Base-by-base conservation (phyloP, 257 asterid species). In the Rubia yunnanensis region DNA sequence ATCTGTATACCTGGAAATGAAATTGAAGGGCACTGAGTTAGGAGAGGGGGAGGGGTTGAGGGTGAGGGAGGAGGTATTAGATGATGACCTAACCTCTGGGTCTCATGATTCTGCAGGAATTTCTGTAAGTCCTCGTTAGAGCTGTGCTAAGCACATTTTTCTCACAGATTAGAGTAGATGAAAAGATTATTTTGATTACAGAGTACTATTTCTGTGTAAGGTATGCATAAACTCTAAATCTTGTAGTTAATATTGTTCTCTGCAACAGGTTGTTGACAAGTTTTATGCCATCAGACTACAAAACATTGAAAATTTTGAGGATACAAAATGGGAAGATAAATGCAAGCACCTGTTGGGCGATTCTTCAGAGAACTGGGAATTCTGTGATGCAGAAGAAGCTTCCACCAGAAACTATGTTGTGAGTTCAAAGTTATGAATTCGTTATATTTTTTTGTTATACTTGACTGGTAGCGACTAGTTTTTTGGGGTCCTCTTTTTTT, bases 401-500 rank as follows among this genome's bases (percentile, higher is more conserved):
- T 86, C 99, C 55, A 83, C 90, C 64, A 79, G 90, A 69, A 72
- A 72, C 60, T 89, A 88, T 82, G 82, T 88, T 71, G 98, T 92
- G 77, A 83, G 97, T 83, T 62, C 44, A 18, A 32, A 59, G 5
- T 59, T 2, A 18, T 3, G 38, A 57, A 9, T 59, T 59, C 1
- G 3, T 31, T 18, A 24, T n/a, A 15, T 41, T 30, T 30, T 17
- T 30, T 5, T 14, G 24, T 2, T 30, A 14, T 58, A 58, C 27
- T 58, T 30, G 7, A 30, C 35, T 30, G 27, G 7, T 56, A 7
- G 36, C 46, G 72, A 66, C 66, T 36, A 36, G n/a, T n/a, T 36
- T 32, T 32, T 32, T 32, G 6, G 36, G 6, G 36, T 32, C 6
- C 3, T 6, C 6, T 49, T 26, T 7, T 6, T 27, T 70, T 70